Percentiles rank a stretch among this genome's conserved stretches.
phyloP scores from a whole-genome alignment of 192 early-diverging fungal genomes.

The Pecoramyces ruminantium region DNA sequence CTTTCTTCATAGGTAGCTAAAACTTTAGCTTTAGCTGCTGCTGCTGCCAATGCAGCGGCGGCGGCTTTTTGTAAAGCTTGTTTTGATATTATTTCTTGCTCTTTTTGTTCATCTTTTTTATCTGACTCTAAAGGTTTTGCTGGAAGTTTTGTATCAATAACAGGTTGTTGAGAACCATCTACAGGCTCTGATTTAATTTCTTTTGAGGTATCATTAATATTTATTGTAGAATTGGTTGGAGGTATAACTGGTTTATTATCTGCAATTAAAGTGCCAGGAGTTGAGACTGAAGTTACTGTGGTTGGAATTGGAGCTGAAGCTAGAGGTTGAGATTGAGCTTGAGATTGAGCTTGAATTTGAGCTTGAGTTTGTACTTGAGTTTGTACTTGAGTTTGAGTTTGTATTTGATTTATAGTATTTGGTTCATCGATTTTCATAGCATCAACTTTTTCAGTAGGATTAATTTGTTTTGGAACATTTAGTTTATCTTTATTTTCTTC shows the following conservation, averaged over 20 bases:
- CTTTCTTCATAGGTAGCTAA: constrained; percentile 71
- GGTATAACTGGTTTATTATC: no score
- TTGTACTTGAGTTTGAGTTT: no score
- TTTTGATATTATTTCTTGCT: background rate
- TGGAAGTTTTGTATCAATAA: background rate
- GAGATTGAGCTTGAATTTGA: no score
- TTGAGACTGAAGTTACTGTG: no score
- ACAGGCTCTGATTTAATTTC: background rate
- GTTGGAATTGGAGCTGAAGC: no score
- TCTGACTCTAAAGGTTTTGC: background rate
- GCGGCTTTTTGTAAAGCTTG: constrained; percentile 53
- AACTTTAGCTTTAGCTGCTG: constrained; percentile 72
- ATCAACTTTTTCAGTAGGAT: no score
- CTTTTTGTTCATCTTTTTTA: background rate
- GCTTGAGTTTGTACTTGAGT: no score
- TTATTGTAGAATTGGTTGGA: no score
- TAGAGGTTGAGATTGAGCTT: no score
- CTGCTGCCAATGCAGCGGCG: constrained; percentile 75
- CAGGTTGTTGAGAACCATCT: background rate
- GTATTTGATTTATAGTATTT: no score
- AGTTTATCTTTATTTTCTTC: background rate
- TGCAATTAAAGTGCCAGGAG: no score
- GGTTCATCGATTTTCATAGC: background rate
- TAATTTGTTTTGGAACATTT: background rate
- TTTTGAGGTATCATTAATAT: constrained; percentile 4